phyloP scores from a whole-genome alignment of 257 asterid genomes.

The Hygrophila difformis region DNA sequence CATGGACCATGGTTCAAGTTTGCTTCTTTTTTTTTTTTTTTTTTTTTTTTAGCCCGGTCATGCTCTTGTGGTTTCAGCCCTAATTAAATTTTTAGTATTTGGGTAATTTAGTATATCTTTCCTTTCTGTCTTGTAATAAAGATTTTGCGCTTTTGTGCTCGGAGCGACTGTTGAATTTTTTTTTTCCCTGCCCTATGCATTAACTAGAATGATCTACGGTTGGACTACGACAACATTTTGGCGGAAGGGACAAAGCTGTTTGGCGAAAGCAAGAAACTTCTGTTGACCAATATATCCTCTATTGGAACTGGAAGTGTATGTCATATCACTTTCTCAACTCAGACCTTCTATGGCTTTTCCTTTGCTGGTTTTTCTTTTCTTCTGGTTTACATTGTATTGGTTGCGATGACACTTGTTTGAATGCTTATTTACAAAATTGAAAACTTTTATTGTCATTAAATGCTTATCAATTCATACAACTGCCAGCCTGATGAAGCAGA shows the following conservation, averaged over 20 bases:
- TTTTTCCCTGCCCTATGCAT: constrained; percentile 1
- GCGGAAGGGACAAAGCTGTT: constrained; percentile 53
- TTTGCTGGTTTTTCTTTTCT: not conserved
- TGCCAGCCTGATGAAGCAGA: constrained; percentile 80
- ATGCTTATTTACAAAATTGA: constrained; percentile 9
- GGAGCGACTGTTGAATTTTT: constrained; percentile 5
- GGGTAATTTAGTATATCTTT: constrained; percentile 7
- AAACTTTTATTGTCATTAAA: constrained; percentile 8
- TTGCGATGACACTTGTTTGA: constrained; percentile 1
- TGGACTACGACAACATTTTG: constrained; percentile 38
- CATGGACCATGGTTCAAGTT: not conserved
- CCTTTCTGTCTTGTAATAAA: not conserved
- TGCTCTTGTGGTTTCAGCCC: not conserved
- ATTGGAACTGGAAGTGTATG: constrained; percentile 68
- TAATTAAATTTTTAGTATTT: too few relatives aligned
- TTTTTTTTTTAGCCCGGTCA: not conserved
- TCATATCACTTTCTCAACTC: constrained; percentile 1
- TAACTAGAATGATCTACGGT: constrained; percentile 47
- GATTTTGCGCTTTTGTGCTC: not conserved
- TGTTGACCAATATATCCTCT: constrained; percentile 41
- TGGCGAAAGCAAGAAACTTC: constrained; percentile 54
- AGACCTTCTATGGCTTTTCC: not conserved
- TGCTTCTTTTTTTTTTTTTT: too few relatives aligned
- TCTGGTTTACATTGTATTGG: constrained; percentile 1
- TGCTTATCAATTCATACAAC: constrained; percentile 12